A percentile compares a stretch with the other conserved stretches of the same genome.
phyloP scores from a whole-genome alignment of 2,329 filamentous ascomycete genomes.

The Aphanocladium album region DNA sequence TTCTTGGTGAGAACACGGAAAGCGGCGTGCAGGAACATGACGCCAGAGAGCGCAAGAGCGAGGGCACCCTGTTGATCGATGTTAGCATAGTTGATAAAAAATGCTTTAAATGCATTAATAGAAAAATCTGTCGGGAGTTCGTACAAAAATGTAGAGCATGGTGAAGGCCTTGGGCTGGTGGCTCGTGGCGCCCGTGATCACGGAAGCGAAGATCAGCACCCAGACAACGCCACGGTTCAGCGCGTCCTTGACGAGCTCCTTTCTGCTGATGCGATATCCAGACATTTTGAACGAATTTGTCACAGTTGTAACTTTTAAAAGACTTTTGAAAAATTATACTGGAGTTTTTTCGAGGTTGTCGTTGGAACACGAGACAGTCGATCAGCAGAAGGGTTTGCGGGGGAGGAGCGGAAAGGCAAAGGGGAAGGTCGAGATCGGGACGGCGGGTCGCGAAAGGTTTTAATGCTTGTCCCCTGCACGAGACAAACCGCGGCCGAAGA shows the following conservation, averaged over 20 bases:
- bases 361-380: neutral
- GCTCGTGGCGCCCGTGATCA: constrained; percentile 8
- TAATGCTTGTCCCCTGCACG: neutral
- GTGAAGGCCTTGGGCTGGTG: constrained; percentile 7
- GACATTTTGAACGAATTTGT: neutral
- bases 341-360: neutral
- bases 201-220: neutral
- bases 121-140: neutral
- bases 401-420: neutral
- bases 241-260: constrained; percentile 6
- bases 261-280: neutral
- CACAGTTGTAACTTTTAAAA: neutral
- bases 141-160: constrained; percentile 11
- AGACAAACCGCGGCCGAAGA: constrained; percentile 2
- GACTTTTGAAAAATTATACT: neutral
- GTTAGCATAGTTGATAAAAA: neutral
- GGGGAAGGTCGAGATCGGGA: neutral
- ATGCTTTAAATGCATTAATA: neutral
- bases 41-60: neutral
- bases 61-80: neutral
- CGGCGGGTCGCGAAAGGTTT: neutral
- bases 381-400: neutral
- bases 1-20: neutral
- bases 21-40: neutral
- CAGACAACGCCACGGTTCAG: constrained; percentile 4